Percentiles rank a stretch among this genome's conserved stretches.
These are phyloP conservation scores for Candida railenensis DNA, from an alignment of 805 yeast genomes.

Conservation along the genomic window DNA sequence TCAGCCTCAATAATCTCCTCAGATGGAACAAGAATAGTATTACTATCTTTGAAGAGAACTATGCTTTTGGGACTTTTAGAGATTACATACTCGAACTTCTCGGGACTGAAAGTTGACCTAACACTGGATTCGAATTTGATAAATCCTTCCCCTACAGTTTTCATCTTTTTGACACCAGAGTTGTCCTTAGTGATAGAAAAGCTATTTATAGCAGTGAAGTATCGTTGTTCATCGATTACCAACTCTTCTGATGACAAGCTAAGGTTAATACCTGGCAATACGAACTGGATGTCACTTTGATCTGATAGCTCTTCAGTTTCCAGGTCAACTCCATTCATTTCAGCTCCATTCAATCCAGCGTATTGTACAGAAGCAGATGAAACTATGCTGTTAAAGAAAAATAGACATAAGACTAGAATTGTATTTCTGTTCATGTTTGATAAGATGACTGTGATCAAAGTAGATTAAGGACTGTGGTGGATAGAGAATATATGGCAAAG, in stretches of 20 bases:
- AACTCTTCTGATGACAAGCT: neutral
- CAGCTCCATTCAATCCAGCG: too few species aligned
- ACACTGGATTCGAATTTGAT: slow-evolving; percentile 7
- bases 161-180: neutral
- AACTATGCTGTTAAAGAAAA: too few species aligned
- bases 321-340: too few species aligned
- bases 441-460: too few species aligned
- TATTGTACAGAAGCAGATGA: too few species aligned
- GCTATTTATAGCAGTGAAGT: neutral
- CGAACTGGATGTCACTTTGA: too few species aligned
- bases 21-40: slow-evolving; percentile 16
- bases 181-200: neutral
- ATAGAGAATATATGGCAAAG: too few species aligned
- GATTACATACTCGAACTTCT: slow-evolving; percentile 11
- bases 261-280: neutral
- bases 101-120: slow-evolving; percentile 11
- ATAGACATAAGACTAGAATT: neutral
- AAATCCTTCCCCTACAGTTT: neutral
- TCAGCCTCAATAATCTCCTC: slow-evolving; percentile 4
- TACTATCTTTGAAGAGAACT: slow-evolving; percentile 16
- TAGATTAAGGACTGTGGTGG: too few species aligned
- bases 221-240: neutral
- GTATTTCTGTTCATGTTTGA: too few species aligned
- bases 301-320: too few species aligned
- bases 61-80: slow-evolving; percentile 12